These are phyloP conservation scores for Neopestalotiopsis clavispora DNA, from an alignment of 2,329 filamentous ascomycete species.

Conservation along the genomic window DNA sequence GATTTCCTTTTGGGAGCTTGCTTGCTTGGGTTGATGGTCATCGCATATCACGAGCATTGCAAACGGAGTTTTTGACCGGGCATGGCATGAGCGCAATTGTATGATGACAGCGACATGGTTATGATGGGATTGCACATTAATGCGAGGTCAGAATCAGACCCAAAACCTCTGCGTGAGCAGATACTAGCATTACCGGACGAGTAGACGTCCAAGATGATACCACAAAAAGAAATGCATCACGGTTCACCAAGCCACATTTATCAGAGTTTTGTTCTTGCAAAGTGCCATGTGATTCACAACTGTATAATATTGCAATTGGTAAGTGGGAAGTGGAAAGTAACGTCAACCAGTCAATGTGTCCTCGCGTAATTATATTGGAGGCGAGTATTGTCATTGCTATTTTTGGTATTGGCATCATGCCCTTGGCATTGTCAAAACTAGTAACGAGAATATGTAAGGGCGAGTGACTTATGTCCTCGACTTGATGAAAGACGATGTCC, in stretches of 20 bases:
- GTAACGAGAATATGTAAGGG: too few relatives aligned
- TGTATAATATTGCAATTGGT: too few relatives aligned
- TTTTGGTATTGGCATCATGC: too few relatives aligned
- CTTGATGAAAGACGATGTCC: too few relatives aligned
- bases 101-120: not conserved
- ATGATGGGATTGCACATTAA: not conserved
- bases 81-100: not conserved
- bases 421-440: too few relatives aligned
- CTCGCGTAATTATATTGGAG: too few relatives aligned
- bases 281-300: too few relatives aligned
- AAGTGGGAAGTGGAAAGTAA: too few relatives aligned
- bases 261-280: not conserved
- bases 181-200: not conserved
- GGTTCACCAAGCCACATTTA: not conserved
- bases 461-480: too few relatives aligned
- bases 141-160: not conserved
- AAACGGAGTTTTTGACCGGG: slow-evolving; percentile 14
- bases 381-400: too few relatives aligned
- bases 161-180: not conserved
- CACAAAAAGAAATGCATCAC: not conserved
- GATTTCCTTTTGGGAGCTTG: slow-evolving; percentile 4
- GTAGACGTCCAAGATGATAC: not conserved
- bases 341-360: too few relatives aligned
- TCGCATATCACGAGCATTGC: slow-evolving; percentile 13
- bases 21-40: not conserved